Conservation (phyloP, 108 stramenopile genomes). For the Nitzschia inconspicua region DNA sequence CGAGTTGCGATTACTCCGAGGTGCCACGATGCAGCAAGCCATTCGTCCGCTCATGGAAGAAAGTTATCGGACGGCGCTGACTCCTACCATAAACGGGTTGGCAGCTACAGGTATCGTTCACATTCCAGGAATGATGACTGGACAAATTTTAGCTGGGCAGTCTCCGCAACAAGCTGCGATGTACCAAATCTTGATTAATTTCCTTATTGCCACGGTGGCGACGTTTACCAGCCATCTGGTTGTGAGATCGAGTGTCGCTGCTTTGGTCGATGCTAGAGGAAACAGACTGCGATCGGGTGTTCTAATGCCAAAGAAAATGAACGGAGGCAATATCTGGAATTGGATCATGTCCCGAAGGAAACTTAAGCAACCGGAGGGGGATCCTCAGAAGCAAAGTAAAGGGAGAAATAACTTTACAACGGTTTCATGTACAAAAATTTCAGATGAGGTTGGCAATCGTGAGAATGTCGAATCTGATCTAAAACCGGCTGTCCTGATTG, state of each 20-base stretch:
- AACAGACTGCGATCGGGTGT: slow-evolving; percentile 9
- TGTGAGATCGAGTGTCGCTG: slow-evolving; percentile 37
- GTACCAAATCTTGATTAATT: slow-evolving; percentile 84
- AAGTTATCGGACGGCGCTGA: slow-evolving; percentile 30
- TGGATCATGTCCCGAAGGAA: too few relatives aligned
- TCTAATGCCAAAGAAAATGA: slow-evolving; percentile 3
- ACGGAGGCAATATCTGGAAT: too few relatives aligned
- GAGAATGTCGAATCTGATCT: too few relatives aligned
- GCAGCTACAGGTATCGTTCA: slow-evolving; percentile 76
- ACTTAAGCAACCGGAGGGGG: too few relatives aligned
- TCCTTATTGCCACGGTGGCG: slow-evolving; percentile 57
- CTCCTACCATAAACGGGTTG: slow-evolving; percentile 67
- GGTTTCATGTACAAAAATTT: too few relatives aligned
- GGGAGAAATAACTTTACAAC: too few relatives aligned
- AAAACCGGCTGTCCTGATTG: too few relatives aligned
- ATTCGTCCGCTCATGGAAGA: slow-evolving; percentile 15
- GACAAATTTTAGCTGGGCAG: slow-evolving; percentile 83
- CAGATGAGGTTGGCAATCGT: too few relatives aligned
- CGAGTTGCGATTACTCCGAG: slow-evolving; percentile 37
- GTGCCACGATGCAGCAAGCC: slow-evolving; percentile 31
- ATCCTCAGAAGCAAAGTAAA: too few relatives aligned
- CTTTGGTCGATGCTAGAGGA: slow-evolving; percentile 11
- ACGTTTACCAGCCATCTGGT: slow-evolving; percentile 31
- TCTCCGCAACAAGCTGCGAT: slow-evolving; percentile 70
- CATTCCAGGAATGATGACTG: slow-evolving; percentile 95